These are phyloP conservation scores for Smittium mucronatum DNA, from an alignment of 371 early-diverging fungal genomes.

Conservation along the genomic window DNA sequence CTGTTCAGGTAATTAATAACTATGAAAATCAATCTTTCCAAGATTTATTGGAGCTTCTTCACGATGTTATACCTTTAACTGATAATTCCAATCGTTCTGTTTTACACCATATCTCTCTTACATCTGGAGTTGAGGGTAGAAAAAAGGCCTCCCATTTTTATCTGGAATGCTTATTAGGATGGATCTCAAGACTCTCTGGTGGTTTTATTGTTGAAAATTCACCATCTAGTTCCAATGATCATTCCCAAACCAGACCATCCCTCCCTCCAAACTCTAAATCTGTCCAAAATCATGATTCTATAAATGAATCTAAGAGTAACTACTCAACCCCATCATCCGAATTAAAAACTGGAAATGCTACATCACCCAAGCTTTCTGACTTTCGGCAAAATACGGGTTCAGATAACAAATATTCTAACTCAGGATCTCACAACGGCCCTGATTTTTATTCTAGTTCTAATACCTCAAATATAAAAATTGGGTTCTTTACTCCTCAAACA, in stretches of 20 bases:
- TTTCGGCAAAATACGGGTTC: neutral
- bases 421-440: neutral
- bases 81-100: constrained; percentile 77
- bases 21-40: constrained; percentile 73
- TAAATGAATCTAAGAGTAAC: neutral
- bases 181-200: constrained; percentile 33
- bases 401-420: neutral
- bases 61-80: constrained; percentile 55
- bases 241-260: neutral
- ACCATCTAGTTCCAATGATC: neutral
- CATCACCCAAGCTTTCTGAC: neutral
- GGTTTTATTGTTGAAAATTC: constrained; percentile 17
- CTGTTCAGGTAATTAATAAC: constrained; percentile 77
- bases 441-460: neutral
- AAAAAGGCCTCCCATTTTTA: constrained; percentile 71
- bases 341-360: neutral
- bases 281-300: neutral
- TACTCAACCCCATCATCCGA: neutral
- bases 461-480: neutral
- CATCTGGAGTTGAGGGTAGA: constrained; percentile 58
- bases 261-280: neutral
- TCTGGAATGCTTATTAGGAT: constrained; percentile 66
- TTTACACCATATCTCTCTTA: constrained; percentile 81
- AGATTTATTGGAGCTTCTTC: constrained; percentile 54
- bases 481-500: neutral